Conservation (phyloP, 2,329 filamentous ascomycete species). For the Microsporum ferrugineum region DNA sequence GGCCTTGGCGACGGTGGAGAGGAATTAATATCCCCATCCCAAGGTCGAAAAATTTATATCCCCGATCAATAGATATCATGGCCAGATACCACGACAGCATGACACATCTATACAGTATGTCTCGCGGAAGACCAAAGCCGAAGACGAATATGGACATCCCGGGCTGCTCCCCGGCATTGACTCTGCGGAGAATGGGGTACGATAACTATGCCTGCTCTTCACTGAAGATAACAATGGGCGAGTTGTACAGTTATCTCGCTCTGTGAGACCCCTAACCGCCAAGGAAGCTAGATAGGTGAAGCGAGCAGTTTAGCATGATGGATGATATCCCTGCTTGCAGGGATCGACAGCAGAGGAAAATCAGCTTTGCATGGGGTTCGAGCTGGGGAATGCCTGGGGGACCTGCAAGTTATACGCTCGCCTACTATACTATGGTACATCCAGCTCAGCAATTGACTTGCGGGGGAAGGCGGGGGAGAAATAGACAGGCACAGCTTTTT, state of each 20-base stretch:
- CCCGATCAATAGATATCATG: neutral
- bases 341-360: neutral
- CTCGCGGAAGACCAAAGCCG: neutral
- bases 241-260: neutral
- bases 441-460: constrained; percentile 1
- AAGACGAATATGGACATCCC: neutral
- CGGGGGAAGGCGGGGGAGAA: neutral
- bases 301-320: neutral
- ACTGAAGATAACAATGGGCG: neutral
- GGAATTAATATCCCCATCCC: neutral
- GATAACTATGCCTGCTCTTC: neutral
- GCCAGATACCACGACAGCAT: neutral
- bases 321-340: neutral
- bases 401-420: neutral
- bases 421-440: neutral
- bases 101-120: neutral
- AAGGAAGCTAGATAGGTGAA: neutral
- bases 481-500: neutral
- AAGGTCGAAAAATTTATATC: neutral
- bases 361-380: neutral
- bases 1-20: neutral
- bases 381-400: neutral
- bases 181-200: neutral
- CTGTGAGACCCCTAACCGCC: neutral
- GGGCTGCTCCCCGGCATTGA: neutral